Evolutionary conservation across 2,329 filamentous ascomycete genomes (phyloP).

Genomic region (Cyphellophora europaea): DNA sequence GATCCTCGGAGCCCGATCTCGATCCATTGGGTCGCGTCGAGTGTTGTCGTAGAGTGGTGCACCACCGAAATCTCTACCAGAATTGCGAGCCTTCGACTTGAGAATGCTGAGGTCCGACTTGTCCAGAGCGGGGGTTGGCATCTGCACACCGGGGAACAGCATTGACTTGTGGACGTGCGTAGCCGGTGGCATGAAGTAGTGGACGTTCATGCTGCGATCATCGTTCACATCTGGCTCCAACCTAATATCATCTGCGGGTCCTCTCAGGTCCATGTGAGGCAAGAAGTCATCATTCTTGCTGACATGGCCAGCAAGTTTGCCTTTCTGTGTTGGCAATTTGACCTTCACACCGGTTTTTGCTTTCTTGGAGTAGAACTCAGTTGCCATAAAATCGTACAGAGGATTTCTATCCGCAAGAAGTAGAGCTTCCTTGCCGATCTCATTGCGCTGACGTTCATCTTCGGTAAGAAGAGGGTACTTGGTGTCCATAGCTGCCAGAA

Average conservation of each 20-base stretch:
- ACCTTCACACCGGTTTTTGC: conserved; percentile 49
- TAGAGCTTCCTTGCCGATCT: conserved; percentile 68
- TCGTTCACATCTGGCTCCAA: conserved; percentile 68
- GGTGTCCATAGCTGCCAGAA: conserved; percentile 71
- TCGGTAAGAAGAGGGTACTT: conserved; percentile 71
- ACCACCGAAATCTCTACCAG: conserved; percentile 62
- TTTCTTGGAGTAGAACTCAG: conserved; percentile 87
- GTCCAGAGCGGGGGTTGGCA: conserved; percentile 63
- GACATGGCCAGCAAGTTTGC: conserved; percentile 67
- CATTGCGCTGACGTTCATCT: conserved; percentile 71
- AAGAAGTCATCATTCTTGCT: conserved; percentile 77
- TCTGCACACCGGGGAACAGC: conserved; percentile 73
- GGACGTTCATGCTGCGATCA: conserved; percentile 78
- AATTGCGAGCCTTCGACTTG: conserved; percentile 53
- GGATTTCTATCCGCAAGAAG: conserved; percentile 76
- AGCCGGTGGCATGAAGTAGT: conserved; percentile 72
- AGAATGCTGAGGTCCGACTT: conserved; percentile 66
- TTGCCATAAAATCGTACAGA: conserved; percentile 75
- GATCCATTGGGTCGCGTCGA: conserved; percentile 22
- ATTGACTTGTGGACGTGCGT: conserved; percentile 80
- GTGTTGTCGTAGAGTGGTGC: conserved; percentile 47
- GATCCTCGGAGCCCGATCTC: conserved; percentile 31
- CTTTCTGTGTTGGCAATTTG: conserved; percentile 64
- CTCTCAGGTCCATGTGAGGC: conserved; percentile 71
- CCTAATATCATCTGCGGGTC: conserved; percentile 61